Evolutionary conservation across 2,329 filamentous ascomycete species (phyloP), one percentile per base, ranked within the genome.

Genomic region (Boeremia exigua): DNA sequence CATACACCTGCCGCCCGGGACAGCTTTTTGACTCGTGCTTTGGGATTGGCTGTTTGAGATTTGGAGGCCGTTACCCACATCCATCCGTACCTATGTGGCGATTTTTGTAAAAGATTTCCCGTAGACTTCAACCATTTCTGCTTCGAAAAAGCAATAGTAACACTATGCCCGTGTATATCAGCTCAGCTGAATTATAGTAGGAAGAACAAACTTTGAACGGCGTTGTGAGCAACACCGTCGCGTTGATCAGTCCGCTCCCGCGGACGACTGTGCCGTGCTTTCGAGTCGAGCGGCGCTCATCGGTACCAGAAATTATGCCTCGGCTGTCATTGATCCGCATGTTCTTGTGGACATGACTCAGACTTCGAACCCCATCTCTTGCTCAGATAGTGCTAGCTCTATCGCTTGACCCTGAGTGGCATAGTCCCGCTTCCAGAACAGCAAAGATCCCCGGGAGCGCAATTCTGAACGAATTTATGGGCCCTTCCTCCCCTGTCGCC

Each of bases 251-350:
- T 17, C 49, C 51, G 52, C 37, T 28, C 37, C 36, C 32, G 47
- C 42, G 27, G 19, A 25, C 10, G 29, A 28, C 5, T 23, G 15
- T n/a, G 23, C 19, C 23, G 14, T 12, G 3, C 19, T 29, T 11
- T 38, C 27, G 53, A 47, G 47, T 51, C 47, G 48, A 47, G 37
- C 32, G 32, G 42, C 29, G 23, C 9, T 25, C 9, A 30, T 36
- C 52, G 29, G 39, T 39, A 39, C 53, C 48, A 51, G 51, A 43
- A 4, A n/a, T 5, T 30, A 42, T 43, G 42, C 59, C 52, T 49
- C 56, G 54, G 62, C 51, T 51, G 27, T 52, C 48, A 53, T 40
- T 37, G n/a, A 54, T 44, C 58, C 63, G 28, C 48, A 48, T 28
- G 19, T 37, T 43, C 51, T 44, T 46, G 32, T 49, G 40, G 40